Conservation (phyloP, 2,329 filamentous ascomycete genomes). For the Bipolaris bicolor region DNA sequence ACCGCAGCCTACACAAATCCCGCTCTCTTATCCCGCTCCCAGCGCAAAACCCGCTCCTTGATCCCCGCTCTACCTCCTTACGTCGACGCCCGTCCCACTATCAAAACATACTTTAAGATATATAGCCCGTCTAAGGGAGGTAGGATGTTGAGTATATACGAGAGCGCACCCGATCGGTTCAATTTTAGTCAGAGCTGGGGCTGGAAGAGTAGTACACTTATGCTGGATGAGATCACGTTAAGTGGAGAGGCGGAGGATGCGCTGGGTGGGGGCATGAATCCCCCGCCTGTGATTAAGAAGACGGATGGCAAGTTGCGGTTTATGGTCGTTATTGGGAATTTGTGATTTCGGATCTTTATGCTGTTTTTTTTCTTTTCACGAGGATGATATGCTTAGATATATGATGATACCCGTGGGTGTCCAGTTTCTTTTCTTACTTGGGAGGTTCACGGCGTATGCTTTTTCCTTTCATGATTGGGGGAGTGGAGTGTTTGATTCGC, state of each 20-base stretch:
- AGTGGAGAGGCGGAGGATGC: constrained; percentile 29
- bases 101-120: constrained; percentile 68
- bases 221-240: constrained; percentile 56
- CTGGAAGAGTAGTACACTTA: constrained; percentile 66
- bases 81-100: constrained; percentile 61
- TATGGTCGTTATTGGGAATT: constrained; percentile 65
- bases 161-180: constrained; percentile 63
- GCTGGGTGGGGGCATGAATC: constrained; percentile 8
- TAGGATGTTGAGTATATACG: constrained; percentile 64
- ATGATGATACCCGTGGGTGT: no score
- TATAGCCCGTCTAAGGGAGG: constrained; percentile 65
- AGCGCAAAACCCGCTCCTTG: constrained; percentile 26
- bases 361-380: no score
- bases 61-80: constrained; percentile 59
- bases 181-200: constrained; percentile 67
- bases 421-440: no score
- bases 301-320: constrained; percentile 61
- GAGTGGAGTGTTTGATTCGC: no score
- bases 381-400: no score
- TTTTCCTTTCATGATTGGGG: no score
- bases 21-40: constrained; percentile 22
- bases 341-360: constrained; percentile 17
- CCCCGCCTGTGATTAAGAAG: constrained; percentile 36
- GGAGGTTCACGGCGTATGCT: no score
- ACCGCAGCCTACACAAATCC: constrained; percentile 35